phyloP scores from a whole-genome alignment of 2,329 filamentous ascomycete genomes.

The Epichloe typhina region DNA sequence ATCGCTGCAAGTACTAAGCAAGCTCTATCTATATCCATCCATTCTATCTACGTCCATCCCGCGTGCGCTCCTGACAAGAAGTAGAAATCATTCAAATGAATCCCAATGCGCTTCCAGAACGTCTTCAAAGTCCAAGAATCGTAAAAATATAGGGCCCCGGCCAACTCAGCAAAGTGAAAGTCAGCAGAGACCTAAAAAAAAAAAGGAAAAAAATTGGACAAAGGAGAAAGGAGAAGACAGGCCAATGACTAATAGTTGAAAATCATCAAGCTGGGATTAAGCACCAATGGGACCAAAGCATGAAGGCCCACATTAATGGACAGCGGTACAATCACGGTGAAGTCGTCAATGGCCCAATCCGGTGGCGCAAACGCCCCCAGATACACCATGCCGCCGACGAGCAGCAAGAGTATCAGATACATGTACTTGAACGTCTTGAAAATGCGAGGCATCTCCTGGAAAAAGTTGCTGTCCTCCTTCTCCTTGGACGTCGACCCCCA shows the following conservation, averaged over 20 bases:
- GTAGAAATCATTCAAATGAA: no score
- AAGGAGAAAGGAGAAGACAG: background rate
- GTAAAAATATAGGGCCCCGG: no score
- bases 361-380: conserved; percentile 32
- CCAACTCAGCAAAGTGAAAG: no score
- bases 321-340: conserved; percentile 46
- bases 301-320: conserved; percentile 21
- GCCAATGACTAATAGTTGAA: conserved; percentile 10
- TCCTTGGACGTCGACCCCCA: conserved; percentile 48
- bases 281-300: conserved; percentile 42
- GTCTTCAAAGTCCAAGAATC: no score
- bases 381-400: conserved; percentile 35
- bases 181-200: background rate
- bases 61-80: no score
- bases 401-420: conserved; percentile 33
- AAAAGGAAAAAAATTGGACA: background rate
- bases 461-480: conserved; percentile 41
- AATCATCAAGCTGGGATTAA: conserved; percentile 50
- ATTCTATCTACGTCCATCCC: no score
- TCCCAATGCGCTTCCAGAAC: no score
- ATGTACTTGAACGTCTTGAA: conserved; percentile 40
- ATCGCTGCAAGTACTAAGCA: no score
- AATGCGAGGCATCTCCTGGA: conserved; percentile 40
- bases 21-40: no score
- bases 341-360: conserved; percentile 45